These are phyloP conservation scores for Meripilus lineatus DNA, from an alignment of 1,284 basidiomycete species.

Conservation along the genomic window DNA sequence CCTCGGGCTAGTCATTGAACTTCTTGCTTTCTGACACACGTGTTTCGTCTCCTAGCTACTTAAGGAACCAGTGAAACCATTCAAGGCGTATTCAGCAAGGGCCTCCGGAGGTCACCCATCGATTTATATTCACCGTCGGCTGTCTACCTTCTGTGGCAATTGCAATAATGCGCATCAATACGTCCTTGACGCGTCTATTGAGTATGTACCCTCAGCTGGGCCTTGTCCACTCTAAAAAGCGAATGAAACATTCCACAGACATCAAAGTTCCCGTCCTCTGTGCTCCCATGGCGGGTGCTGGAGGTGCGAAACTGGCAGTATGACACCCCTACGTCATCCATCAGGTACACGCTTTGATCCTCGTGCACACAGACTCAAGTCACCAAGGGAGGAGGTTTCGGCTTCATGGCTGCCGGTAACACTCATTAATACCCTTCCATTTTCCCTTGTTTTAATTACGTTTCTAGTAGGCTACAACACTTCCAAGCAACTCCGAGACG, in stretches of 20 bases:
- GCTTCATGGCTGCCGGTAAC: constrained; percentile 58
- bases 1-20: no score
- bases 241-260: constrained; percentile 4
- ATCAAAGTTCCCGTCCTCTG: constrained; percentile 46
- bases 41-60: no score
- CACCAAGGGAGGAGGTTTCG: constrained; percentile 63
- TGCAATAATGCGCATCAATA: constrained; percentile 21
- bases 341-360: no score
- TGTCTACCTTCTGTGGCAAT: no score
- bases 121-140: no score
- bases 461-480: not conserved
- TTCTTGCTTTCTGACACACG: no score
- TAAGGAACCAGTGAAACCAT: not conserved
- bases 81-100: not conserved
- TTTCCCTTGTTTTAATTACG: not conserved
- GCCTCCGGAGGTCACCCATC: no score
- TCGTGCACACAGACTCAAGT: constrained; percentile 39
- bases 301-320: constrained; percentile 56
- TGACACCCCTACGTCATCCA: no score
- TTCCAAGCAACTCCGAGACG: constrained; percentile 31
- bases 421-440: not conserved
- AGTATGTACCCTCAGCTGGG: constrained; percentile 14
- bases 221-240: not conserved
- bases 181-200: constrained; percentile 31
- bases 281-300: constrained; percentile 65